Evolutionary conservation across 108 stramenopile genomes (phyloP).

Genomic region (Tribonema minus): DNA sequence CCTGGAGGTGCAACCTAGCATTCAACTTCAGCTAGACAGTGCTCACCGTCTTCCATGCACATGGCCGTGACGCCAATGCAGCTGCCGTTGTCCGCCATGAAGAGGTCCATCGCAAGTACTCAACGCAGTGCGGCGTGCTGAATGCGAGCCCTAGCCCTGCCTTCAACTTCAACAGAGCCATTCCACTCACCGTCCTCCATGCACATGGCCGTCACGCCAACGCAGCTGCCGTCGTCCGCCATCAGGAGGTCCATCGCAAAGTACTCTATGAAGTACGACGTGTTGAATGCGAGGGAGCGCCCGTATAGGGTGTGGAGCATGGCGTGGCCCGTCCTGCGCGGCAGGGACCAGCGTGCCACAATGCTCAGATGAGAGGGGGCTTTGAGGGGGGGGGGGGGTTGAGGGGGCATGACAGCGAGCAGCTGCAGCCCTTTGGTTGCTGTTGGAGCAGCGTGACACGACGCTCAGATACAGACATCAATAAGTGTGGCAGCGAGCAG

Average conservation of each 20-base stretch:
- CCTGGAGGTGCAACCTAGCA: no score
- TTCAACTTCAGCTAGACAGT: no score
- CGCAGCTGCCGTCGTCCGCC: slow-evolving; percentile 75
- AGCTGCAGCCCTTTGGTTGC: no score
- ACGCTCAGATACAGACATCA: no score
- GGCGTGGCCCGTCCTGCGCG: slow-evolving; percentile 89
- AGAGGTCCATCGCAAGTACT: slow-evolving; percentile 95
- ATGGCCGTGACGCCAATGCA: slow-evolving; percentile 91
- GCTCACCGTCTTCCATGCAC: no score
- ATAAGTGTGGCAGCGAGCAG: no score
- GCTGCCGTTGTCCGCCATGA: slow-evolving; percentile 79
- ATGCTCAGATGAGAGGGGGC: background rate
- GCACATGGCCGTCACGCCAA: slow-evolving; percentile 91
- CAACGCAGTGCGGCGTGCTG: no score
- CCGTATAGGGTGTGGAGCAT: slow-evolving; percentile 99
- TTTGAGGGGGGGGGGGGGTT: background rate
- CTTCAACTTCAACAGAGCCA: background rate
- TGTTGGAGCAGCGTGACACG: no score
- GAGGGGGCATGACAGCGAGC: no score
- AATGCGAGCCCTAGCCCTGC: no score
- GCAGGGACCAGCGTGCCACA: background rate
- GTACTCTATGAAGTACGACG: slow-evolving; percentile 96
- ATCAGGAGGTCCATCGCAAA: slow-evolving; percentile 95
- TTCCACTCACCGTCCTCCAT: slow-evolving; percentile 84
- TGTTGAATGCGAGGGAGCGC: slow-evolving; percentile 94